These are phyloP conservation scores for Neurospora sp. DNA, from an alignment of 495 filamentous ascomycete species.

Conservation along the genomic window DNA sequence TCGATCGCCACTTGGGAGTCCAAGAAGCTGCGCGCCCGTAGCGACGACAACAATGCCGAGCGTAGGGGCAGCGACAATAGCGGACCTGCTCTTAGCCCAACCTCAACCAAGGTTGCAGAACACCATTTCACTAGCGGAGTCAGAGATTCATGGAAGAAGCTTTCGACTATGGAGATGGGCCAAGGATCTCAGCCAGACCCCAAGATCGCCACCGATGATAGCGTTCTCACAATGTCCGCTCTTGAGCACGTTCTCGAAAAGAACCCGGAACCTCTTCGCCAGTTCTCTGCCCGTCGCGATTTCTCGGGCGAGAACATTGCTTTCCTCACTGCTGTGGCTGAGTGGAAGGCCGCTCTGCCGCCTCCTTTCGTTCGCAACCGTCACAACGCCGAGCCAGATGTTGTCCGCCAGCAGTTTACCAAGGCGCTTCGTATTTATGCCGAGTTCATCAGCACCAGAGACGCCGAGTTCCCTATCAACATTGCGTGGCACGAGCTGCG, in stretches of 20 bases:
- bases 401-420: slow-evolving; percentile 35
- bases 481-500: slow-evolving; percentile 32
- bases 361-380: slow-evolving; percentile 11
- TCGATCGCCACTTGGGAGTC: slow-evolving; percentile 22
- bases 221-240: slow-evolving; percentile 47
- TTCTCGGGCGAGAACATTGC: slow-evolving; percentile 62
- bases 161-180: slow-evolving; percentile 9
- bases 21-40: slow-evolving; percentile 14
- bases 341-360: slow-evolving; percentile 38
- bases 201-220: slow-evolving; percentile 22
- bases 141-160: slow-evolving; percentile 20
- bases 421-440: slow-evolving; percentile 48
- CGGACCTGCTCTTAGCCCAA: slow-evolving; percentile 10
- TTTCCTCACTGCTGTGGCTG: slow-evolving; percentile 48
- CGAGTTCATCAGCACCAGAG: slow-evolving; percentile 43
- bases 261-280: slow-evolving; percentile 44
- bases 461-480: slow-evolving; percentile 55
- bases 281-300: slow-evolving; percentile 51
- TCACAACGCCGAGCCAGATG: slow-evolving; percentile 6
- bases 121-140: not conserved
- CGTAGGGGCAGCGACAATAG: not conserved
- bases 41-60: not conserved
- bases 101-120: slow-evolving; percentile 16
- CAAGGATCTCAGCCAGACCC: slow-evolving; percentile 21
- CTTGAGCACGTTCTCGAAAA: slow-evolving; percentile 48